These are phyloP conservation scores for Wallacemonas sp. DNA, from an alignment of 208 protist genomes.

Conservation along the genomic window DNA sequence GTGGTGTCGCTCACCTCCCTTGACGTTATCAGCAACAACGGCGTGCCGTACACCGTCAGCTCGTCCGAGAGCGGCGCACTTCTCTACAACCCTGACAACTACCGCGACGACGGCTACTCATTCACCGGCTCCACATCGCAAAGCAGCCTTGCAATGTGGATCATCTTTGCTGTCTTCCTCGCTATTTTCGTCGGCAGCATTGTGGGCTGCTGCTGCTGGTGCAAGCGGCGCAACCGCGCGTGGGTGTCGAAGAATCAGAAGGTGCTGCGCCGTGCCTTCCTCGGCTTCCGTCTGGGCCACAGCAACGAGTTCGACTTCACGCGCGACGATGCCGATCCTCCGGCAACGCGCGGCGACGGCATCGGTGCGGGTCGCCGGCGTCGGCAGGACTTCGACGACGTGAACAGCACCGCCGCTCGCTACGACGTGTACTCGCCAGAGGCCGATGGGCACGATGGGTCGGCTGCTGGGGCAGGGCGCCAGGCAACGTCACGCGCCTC, in stretches of 20 bases:
- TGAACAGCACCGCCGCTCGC: neutral
- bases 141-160: slow-evolving; percentile 17
- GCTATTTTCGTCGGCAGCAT: slow-evolving; percentile 8
- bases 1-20: neutral
- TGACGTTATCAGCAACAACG: neutral
- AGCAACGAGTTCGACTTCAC: neutral
- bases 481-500: slow-evolving; percentile 1
- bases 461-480: neutral
- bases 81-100: slow-evolving; percentile 8
- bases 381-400: neutral
- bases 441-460: neutral
- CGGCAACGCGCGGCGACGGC: too few species aligned
- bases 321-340: neutral
- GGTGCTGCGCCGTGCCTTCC: slow-evolving; percentile 14
- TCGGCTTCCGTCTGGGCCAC: slow-evolving; percentile 3
- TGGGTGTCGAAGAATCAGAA: slow-evolving; percentile 9
- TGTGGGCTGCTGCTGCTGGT: slow-evolving; percentile 17
- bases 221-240: neutral
- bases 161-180: slow-evolving; percentile 15
- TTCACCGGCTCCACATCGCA: neutral
- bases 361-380: neutral
- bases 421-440: slow-evolving; percentile 7
- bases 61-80: neutral
- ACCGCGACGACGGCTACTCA: neutral
- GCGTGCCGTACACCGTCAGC: neutral